Evolutionary conservation across 768 basidiomycete genomes (phyloP).

Genomic region (Botryobasidium botryosum): DNA sequence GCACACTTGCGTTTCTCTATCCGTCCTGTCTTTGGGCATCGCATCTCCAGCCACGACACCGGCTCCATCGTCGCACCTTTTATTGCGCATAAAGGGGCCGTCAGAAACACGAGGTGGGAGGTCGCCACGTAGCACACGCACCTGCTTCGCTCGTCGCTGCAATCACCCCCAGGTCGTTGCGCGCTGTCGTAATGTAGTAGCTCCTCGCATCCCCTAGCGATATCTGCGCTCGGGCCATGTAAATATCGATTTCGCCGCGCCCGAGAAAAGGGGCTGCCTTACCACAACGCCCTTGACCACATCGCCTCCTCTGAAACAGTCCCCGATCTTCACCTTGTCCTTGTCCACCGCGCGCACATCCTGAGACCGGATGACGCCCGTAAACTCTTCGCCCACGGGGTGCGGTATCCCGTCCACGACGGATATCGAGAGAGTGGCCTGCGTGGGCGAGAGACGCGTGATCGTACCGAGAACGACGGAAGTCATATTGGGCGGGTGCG

Average conservation of each 20-base stretch:
- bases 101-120: not conserved
- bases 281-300: conserved; percentile 79
- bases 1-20: conserved; percentile 76
- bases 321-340: conserved; percentile 73
- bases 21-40: conserved; percentile 63
- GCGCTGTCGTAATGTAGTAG: conserved; percentile 81
- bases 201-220: conserved; percentile 83
- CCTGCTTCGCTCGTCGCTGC: conserved; percentile 82
- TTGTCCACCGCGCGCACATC: conserved; percentile 85
- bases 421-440: conserved; percentile 68
- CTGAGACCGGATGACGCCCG: conserved; percentile 71
- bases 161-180: conserved; percentile 81
- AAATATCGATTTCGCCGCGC: not conserved
- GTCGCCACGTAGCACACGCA: conserved; percentile 18
- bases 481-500: conserved; percentile 55
- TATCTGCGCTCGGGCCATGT: conserved; percentile 34
- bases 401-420: conserved; percentile 78
- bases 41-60: conserved; percentile 83
- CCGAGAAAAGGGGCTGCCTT: conserved; percentile 18
- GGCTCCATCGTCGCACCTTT: conserved; percentile 69
- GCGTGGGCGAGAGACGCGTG: conserved; percentile 64
- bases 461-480: conserved; percentile 71
- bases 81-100: not conserved
- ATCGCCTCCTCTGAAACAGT: conserved; percentile 85
- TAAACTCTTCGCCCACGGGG: conserved; percentile 73